Percentiles rank a stretch among this genome's conserved stretches.
Evolutionary conservation across 2,329 filamentous ascomycete species (phyloP).

Genomic region (Fusarium devonianum): DNA sequence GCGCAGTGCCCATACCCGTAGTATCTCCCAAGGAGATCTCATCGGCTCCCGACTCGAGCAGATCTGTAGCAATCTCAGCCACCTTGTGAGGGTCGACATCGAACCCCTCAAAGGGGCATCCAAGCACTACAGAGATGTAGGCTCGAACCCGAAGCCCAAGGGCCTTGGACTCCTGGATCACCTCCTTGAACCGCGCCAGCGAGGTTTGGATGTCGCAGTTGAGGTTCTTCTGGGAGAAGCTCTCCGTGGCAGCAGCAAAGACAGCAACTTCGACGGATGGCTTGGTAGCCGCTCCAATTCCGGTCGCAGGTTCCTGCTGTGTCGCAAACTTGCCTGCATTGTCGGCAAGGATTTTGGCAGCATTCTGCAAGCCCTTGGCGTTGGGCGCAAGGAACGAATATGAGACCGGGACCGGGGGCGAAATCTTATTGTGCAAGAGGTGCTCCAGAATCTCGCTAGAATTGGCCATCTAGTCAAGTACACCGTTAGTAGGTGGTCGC

Average conservation of each 20-base stretch:
- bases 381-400: conserved; percentile 88
- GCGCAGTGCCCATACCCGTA: conserved; percentile 87
- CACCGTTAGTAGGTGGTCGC: conserved; percentile 16
- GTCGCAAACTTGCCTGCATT: conserved; percentile 59
- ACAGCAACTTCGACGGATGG: conserved; percentile 75
- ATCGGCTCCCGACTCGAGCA: conserved; percentile 87
- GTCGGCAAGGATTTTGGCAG: conserved; percentile 59
- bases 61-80: conserved; percentile 69
- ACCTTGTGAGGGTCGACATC: conserved; percentile 70
- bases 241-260: conserved; percentile 83
- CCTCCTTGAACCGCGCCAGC: conserved; percentile 71
- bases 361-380: conserved; percentile 72
- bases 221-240: conserved; percentile 81
- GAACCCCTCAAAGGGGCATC: conserved; percentile 77
- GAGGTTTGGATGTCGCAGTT: conserved; percentile 82
- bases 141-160: conserved; percentile 74
- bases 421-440: conserved; percentile 65
- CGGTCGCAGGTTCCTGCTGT: conserved; percentile 54
- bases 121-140: conserved; percentile 81
- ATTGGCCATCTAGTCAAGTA: conserved; percentile 71
- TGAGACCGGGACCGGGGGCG: conserved; percentile 64
- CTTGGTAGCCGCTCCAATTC: conserved; percentile 50
- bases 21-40: conserved; percentile 92
- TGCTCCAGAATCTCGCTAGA: conserved; percentile 77
- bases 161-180: conserved; percentile 73